These are phyloP conservation scores for Erysimum cheiri DNA, from an alignment of 441 rosid species.

Conservation along the genomic window DNA sequence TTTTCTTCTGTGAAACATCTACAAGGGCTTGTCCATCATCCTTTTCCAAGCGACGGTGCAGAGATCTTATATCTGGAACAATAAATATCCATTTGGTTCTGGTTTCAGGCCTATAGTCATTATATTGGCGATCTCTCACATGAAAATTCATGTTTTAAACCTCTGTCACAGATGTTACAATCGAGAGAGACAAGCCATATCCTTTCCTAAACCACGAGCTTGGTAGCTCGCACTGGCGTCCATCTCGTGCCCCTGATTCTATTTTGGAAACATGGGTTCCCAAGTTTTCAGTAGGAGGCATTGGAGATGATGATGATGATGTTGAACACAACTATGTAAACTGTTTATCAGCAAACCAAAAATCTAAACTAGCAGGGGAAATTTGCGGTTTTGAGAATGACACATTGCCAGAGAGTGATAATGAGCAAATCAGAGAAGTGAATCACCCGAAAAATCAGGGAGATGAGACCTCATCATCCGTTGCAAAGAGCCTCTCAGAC, in stretches of 20 bases:
- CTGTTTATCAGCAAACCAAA: constrained; percentile 35
- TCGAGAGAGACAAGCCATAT: constrained; percentile 44
- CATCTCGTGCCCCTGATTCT: constrained; percentile 48
- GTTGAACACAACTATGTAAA: constrained; percentile 35
- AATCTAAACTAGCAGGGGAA: constrained; percentile 47
- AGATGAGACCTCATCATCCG: constrained; percentile 50
- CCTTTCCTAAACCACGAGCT: constrained; percentile 37
- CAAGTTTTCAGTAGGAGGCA: constrained; percentile 49
- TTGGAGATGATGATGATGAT: constrained; percentile 41
- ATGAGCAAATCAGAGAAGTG: constrained; percentile 40
- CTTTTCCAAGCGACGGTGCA: constrained; percentile 34
- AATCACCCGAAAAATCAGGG: constrained; percentile 39
- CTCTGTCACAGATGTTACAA: constrained; percentile 44
- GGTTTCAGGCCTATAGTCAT: constrained; percentile 39
- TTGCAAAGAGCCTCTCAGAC: constrained; percentile 49
- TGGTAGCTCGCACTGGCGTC: constrained; percentile 38
- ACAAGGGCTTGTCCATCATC: constrained; percentile 33
- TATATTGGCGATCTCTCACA: constrained; percentile 34
- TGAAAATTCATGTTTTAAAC: constrained; percentile 38
- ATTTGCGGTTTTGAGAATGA: constrained; percentile 35
- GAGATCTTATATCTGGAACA: constrained; percentile 30
- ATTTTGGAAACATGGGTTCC: constrained; percentile 43
- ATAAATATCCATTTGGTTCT: constrained; percentile 4
- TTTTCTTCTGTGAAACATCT: constrained; percentile 38
- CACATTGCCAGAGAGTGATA: constrained; percentile 33